Conservation (phyloP, 257 asterid species). For the Hygrophila difformis region DNA sequence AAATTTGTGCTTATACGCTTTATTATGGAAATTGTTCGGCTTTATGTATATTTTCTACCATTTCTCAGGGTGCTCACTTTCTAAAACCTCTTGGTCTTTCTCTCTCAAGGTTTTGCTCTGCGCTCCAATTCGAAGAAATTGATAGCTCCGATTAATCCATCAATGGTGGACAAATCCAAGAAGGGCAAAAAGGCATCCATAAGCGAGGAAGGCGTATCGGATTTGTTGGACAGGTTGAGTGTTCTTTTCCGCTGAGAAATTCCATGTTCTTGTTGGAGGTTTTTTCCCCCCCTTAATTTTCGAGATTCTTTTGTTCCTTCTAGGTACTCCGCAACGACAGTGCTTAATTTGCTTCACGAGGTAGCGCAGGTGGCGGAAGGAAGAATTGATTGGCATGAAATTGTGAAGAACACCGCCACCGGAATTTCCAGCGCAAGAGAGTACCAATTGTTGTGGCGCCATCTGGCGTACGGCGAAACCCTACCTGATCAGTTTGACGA, state of each 20-base stretch:
- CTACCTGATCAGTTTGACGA: slow-evolving; percentile 37
- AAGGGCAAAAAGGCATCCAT: slow-evolving; percentile 42
- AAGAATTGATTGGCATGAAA: slow-evolving; percentile 65
- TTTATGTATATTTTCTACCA: too few relatives aligned
- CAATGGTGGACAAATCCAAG: slow-evolving; percentile 51
- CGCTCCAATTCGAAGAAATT: not conserved
- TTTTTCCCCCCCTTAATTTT: too few relatives aligned
- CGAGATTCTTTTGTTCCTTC: too few relatives aligned
- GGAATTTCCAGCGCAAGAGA: slow-evolving; percentile 73
- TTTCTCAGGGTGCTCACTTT: too few relatives aligned
- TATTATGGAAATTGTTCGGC: too few relatives aligned
- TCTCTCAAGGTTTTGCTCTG: not conserved
- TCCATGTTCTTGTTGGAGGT: not conserved
- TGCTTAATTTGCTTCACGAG: slow-evolving; percentile 65
- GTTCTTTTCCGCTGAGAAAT: not conserved
- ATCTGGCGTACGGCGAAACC: slow-evolving; percentile 63
- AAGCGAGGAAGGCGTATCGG: slow-evolving; percentile 46
- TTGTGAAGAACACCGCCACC: slow-evolving; percentile 58
- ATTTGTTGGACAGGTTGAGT: slow-evolving; percentile 47
- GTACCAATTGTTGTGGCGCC: slow-evolving; percentile 83
- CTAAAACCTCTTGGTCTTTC: not conserved
- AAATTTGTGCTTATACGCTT: too few relatives aligned
- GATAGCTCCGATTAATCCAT: not conserved
- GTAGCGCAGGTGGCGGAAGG: slow-evolving; percentile 45
- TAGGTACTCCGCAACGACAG: slow-evolving; percentile 58